phyloP scores from a whole-genome alignment of 2,329 filamentous ascomycete species.

The Calonectria hawksworthii region DNA sequence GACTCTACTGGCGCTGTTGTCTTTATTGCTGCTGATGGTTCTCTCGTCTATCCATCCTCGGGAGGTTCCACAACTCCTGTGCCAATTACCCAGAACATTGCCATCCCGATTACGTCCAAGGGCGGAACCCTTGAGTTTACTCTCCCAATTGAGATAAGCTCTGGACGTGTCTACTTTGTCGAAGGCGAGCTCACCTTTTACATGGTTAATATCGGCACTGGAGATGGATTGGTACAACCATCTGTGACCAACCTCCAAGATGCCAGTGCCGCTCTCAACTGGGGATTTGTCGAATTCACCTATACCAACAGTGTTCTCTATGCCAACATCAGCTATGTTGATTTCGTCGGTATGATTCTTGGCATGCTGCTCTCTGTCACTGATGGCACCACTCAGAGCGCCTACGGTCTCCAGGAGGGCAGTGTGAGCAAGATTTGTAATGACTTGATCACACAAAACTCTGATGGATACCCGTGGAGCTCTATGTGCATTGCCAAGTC shows the following conservation, averaged over 20 bases:
- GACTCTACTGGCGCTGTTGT: slow-evolving; percentile 57
- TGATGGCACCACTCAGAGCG: slow-evolving; percentile 53
- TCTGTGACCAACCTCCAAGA: slow-evolving; percentile 60
- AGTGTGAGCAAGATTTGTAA: slow-evolving; percentile 58
- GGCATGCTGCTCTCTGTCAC: slow-evolving; percentile 60
- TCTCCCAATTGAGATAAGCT: slow-evolving; percentile 56
- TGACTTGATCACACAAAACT: slow-evolving; percentile 53
- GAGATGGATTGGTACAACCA: slow-evolving; percentile 62
- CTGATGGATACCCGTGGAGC: slow-evolving; percentile 60
- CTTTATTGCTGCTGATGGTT: slow-evolving; percentile 58
- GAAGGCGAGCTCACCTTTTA: slow-evolving; percentile 59
- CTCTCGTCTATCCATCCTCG: slow-evolving; percentile 58
- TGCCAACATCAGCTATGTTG: slow-evolving; percentile 63
- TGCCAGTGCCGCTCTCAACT: slow-evolving; percentile 59
- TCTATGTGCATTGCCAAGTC: slow-evolving; percentile 57
- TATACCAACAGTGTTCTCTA: slow-evolving; percentile 57
- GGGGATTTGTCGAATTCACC: slow-evolving; percentile 66
- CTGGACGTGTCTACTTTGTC: slow-evolving; percentile 62
- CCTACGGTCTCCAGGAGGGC: slow-evolving; percentile 54
- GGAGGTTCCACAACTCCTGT: slow-evolving; percentile 52
- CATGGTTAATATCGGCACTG: slow-evolving; percentile 50
- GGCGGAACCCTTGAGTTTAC: slow-evolving; percentile 56
- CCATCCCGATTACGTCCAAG: slow-evolving; percentile 57
- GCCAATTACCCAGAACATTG: slow-evolving; percentile 54
- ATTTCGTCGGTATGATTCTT: slow-evolving; percentile 65